Conservation (phyloP, 2,329 filamentous ascomycete species). For the Ascocoryne sarcoides region DNA sequence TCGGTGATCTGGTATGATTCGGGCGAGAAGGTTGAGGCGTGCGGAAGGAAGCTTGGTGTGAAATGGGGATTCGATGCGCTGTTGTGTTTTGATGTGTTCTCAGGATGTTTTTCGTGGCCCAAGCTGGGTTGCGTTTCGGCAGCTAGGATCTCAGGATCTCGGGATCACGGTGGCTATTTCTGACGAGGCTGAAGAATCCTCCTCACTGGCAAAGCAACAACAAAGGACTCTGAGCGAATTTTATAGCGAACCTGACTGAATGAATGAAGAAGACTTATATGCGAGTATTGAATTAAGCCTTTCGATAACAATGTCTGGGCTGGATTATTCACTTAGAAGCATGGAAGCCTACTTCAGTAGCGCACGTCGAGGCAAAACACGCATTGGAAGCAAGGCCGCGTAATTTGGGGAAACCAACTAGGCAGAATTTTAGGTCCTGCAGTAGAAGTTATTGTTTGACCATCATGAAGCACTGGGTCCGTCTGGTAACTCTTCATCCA, state of each 20-base stretch:
- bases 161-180: not conserved
- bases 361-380: no score
- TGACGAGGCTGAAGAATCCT: not conserved
- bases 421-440: not conserved
- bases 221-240: not conserved
- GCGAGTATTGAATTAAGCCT: no score
- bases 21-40: not conserved
- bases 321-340: no score
- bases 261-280: no score
- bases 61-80: not conserved
- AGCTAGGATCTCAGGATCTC: not conserved
- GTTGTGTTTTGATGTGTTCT: not conserved
- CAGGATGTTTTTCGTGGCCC: not conserved
- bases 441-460: not conserved
- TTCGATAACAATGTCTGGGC: no score
- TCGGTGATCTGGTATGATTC: not conserved
- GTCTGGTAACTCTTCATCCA: no score
- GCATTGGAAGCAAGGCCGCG: no score
- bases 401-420: not conserved
- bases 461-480: no score
- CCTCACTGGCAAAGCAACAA: not conserved
- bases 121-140: not conserved
- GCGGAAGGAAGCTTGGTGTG: not conserved
- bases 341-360: no score
- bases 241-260: not conserved